A percentile compares a stretch with the other conserved stretches of the same genome.
These are phyloP conservation scores for Myrica gale DNA, from an alignment of 306 rosid species.

Conservation along the genomic window DNA sequence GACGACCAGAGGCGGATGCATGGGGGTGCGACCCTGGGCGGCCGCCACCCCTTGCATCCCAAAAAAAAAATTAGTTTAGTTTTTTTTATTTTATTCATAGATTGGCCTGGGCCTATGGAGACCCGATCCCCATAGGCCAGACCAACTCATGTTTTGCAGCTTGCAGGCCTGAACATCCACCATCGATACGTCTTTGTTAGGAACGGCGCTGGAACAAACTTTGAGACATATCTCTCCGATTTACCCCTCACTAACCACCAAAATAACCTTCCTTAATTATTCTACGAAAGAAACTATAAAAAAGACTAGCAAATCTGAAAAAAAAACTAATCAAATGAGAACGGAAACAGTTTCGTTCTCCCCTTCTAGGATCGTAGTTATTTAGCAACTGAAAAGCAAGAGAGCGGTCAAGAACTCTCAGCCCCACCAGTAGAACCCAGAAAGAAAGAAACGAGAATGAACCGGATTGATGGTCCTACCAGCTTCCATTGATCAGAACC, in stretches of 20 bases:
- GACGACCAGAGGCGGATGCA: too few relatives aligned
- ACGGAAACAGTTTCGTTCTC: neutral
- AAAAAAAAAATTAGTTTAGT: too few relatives aligned
- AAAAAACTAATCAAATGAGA: neutral
- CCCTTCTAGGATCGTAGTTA: neutral
- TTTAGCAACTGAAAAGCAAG: constrained; percentile 63
- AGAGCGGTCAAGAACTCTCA: constrained; percentile 99
- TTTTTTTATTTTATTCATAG: too few relatives aligned
- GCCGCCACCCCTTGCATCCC: too few relatives aligned
- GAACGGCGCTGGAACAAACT: constrained; percentile 88
- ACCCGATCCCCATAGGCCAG: too few relatives aligned
- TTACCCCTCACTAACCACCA: constrained; percentile 31
- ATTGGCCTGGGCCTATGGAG: too few relatives aligned
- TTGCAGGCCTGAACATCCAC: constrained; percentile 80
- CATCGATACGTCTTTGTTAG: constrained; percentile 71
- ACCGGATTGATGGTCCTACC: constrained; percentile 48
- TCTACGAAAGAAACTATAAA: neutral
- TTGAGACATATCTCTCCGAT: constrained; percentile 60
- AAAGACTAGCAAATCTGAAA: neutral
- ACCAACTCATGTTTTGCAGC: too few relatives aligned
- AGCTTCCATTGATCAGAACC: constrained; percentile 53
- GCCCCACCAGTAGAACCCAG: constrained; percentile 93
- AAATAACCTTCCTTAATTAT: neutral
- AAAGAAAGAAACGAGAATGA: constrained; percentile 62
- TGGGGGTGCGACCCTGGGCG: too few relatives aligned